Evolutionary conservation across 2,329 filamentous ascomycete species (phyloP), one percentile per base, ranked within the genome.

Genomic region (Cordyceps farinosa): DNA sequence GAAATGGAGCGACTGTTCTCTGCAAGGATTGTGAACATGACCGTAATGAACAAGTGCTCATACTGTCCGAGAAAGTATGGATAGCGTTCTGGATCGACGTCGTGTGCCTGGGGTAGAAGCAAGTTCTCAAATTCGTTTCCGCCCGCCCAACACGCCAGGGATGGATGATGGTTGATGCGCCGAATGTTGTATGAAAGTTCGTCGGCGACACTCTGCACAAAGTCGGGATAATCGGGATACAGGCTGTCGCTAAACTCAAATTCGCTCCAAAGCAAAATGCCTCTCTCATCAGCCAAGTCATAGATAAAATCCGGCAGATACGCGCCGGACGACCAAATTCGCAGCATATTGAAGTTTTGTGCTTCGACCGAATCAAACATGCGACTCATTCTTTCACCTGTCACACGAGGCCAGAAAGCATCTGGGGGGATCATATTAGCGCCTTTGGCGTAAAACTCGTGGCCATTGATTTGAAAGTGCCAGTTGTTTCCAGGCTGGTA

Each of bases 401-500:
- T 87, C 4, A 88, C 85, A 45, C 84, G 77, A 1, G 85, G 80
- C 84, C 85, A 87, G 70, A 88, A 88, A 3, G 80, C 79, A 69
- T 87, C 85, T 0, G 84, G 84, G 0, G 85, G 85, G 57, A 88
- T 85, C 66, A 88, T 82, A 66, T 88, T 87, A 27, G 83, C 86
- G 5, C 85, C 86, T 69, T 87, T 87, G 4, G 84, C 85, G 67
- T 87, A 88, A 67, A 89, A 86, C 15, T 84, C 81, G 55, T 84
- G 80, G 0, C 86, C 85, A 65, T 88, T 89, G 65, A 89, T 78
- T 69, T 88, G 84, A 66, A 89, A 88, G 69, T 88, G 84, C 84
- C 85, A 70, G 78, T n/a, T 82, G 79, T 65, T 69, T 7, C 69
- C 69, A 0, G 68, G 65, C 0, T 66, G 63, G 7, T 87, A 81